Evolutionary conservation across 768 basidiomycete species (phyloP).

Genomic region (Suillus luteus): DNA sequence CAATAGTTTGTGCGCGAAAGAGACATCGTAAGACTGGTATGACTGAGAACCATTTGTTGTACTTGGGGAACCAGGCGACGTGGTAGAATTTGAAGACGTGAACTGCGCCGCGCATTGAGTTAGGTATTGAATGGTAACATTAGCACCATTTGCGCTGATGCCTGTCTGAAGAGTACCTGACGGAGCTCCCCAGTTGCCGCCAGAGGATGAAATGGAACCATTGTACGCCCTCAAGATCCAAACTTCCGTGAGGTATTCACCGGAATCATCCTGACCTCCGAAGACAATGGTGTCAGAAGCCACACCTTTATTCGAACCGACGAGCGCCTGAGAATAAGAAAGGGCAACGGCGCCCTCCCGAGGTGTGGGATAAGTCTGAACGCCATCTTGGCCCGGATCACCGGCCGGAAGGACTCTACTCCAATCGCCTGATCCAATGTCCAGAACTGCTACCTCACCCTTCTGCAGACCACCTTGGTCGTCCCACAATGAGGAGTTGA

Average conservation of each 20-base stretch:
- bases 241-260: slow-evolving; percentile 69
- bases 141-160: slow-evolving; percentile 62
- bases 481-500: slow-evolving; percentile 65
- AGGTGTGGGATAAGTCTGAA: slow-evolving; percentile 57
- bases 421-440: slow-evolving; percentile 65
- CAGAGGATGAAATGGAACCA: slow-evolving; percentile 56
- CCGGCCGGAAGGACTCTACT: slow-evolving; percentile 74
- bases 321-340: slow-evolving; percentile 53
- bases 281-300: slow-evolving; percentile 77
- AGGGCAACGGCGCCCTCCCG: slow-evolving; percentile 72
- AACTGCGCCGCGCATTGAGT: slow-evolving; percentile 56
- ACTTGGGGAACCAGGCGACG: slow-evolving; percentile 20
- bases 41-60: slow-evolving; percentile 23
- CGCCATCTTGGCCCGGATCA: slow-evolving; percentile 55
- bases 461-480: slow-evolving; percentile 59
- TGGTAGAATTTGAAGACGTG: slow-evolving; percentile 22
- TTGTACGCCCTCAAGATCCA: slow-evolving; percentile 80
- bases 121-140: slow-evolving; percentile 63
- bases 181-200: slow-evolving; percentile 66
- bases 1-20: slow-evolving; percentile 47
- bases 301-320: slow-evolving; percentile 49
- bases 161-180: slow-evolving; percentile 64
- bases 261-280: slow-evolving; percentile 69
- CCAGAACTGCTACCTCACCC: slow-evolving; percentile 76
- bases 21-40: slow-evolving; percentile 41